Conservation (phyloP, 305 asterid genomes). For the Caryopteris hybrid region DNA sequence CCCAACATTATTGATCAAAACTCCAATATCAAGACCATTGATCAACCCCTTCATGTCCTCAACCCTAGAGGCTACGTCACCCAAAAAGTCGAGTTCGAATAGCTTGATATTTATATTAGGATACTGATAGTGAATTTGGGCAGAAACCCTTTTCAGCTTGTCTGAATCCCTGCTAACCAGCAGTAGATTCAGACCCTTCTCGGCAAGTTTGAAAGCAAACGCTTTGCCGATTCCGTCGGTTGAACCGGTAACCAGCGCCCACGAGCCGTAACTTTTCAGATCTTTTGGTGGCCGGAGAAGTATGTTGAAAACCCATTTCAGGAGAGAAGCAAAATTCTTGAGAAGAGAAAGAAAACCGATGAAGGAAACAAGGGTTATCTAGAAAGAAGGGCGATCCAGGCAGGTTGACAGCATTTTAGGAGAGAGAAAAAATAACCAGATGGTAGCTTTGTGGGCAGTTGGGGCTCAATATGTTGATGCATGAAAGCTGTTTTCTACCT, state of each 20-base stretch:
- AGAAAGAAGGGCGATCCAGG: too few relatives aligned
- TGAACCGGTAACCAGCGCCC: constrained; percentile 85
- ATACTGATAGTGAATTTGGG: constrained; percentile 27
- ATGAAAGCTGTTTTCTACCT: too few relatives aligned
- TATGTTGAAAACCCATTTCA: constrained; percentile 40
- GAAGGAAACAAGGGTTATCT: constrained; percentile 39
- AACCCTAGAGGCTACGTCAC: constrained; percentile 20
- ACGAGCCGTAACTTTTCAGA: constrained; percentile 59
- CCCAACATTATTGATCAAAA: constrained; percentile 79
- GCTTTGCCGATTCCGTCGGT: constrained; percentile 87
- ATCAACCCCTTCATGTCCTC: constrained; percentile 30
- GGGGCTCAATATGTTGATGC: too few relatives aligned
- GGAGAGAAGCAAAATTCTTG: constrained; percentile 23
- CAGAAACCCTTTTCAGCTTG: constrained; percentile 40
- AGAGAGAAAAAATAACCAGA: too few relatives aligned
- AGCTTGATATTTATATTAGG: constrained; percentile 28
- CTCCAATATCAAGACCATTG: constrained; percentile 57
- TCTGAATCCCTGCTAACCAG: constrained; percentile 43
- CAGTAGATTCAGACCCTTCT: constrained; percentile 51
- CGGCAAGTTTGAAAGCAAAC: constrained; percentile 65
- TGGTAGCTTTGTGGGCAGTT: too few relatives aligned
- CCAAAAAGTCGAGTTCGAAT: constrained; percentile 41
- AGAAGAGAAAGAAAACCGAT: constrained; percentile 45
- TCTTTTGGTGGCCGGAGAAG: constrained; percentile 51
- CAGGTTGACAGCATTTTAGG: too few relatives aligned